Percentiles rank a stretch among this genome's conserved stretches.
Evolutionary conservation across 257 asterid genomes (phyloP).

Genomic region (Solanum bulbocastanum): DNA sequence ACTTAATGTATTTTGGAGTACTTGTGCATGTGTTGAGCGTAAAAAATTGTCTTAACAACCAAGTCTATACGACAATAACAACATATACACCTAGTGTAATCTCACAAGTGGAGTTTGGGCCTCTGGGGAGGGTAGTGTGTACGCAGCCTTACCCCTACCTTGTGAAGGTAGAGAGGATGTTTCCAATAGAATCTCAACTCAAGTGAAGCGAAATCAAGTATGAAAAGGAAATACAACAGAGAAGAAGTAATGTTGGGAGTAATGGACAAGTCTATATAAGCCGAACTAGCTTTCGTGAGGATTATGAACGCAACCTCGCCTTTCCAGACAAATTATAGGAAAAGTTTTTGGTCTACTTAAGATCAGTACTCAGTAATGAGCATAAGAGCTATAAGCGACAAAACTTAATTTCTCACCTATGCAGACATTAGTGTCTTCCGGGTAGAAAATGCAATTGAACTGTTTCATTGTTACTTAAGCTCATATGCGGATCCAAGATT

Average conservation of each 20-base stretch:
- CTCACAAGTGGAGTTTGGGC: background rate
- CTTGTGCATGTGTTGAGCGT: background rate
- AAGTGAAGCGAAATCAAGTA: background rate
- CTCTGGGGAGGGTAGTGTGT: background rate
- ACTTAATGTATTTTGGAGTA: background rate
- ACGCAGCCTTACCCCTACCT: background rate
- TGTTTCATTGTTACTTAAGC: background rate
- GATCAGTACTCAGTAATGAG: background rate
- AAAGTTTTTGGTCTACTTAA: background rate
- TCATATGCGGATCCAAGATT: background rate
- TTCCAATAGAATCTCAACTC: background rate
- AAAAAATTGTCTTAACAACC: background rate
- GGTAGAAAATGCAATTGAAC: background rate
- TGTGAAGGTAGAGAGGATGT: too few relatives aligned
- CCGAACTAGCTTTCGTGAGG: background rate
- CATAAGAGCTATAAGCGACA: background rate
- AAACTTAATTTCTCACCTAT: background rate
- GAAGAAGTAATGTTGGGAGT: background rate
- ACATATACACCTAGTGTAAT: background rate
- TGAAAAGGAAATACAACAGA: background rate
- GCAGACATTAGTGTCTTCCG: background rate
- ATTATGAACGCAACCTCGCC: background rate
- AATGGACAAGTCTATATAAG: background rate
- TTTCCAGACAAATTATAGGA: background rate
- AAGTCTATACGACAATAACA: too few relatives aligned